Base-by-base conservation (phyloP, 257 asterid species). In the Petunia secreta region DNA sequence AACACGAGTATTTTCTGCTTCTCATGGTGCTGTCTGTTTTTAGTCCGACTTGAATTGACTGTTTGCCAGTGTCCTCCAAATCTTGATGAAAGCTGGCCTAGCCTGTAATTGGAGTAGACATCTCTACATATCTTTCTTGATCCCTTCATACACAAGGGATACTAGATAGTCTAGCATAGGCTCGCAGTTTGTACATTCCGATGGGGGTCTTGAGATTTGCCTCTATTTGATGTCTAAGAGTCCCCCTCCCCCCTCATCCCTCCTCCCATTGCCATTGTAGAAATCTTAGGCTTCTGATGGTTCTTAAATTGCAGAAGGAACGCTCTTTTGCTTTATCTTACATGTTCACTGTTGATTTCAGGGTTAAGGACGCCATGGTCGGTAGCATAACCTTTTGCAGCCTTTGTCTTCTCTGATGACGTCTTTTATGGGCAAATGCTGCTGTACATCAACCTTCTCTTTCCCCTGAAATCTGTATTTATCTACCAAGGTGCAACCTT, bases 371-470 rank as follows among this genome's bases (percentile, higher is more conserved):
- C 10, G 15, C 34, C 6, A 50, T 34, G 1, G 3, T 44, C 10
- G 25, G 59, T 48, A 48, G 44, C 43, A 25, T 71, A 25, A 34
- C 39, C 60, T 16, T 69, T 46, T 46, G 59, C 77, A 44, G 41
- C 76, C 58, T 46, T 44, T 48, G 10, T 69, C 77, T 54, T 68
- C 40, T 44, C 37, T 44, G 6, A 60, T 58, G 6, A 60, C 41
- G 50, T 60, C 36, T 48, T 46, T 46, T 8, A 48, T 15, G 10
- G 54, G 53, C 8, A 46, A 68, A 4, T 16, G 59, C 76, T 79
- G 58, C n/a, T 78, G 63, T 8, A 63, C 52, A 62, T 78, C 75
- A 46, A 15, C 62, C 50, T 38, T 77, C 50, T 11, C 67, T 54
- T 77, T 48, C 41, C 1, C 54, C 14, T 2, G 16, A 44, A 14